These are phyloP conservation scores for Secale cereale DNA, from an alignment of 176 grass and related monocot genomes.

Conservation along the genomic window DNA sequence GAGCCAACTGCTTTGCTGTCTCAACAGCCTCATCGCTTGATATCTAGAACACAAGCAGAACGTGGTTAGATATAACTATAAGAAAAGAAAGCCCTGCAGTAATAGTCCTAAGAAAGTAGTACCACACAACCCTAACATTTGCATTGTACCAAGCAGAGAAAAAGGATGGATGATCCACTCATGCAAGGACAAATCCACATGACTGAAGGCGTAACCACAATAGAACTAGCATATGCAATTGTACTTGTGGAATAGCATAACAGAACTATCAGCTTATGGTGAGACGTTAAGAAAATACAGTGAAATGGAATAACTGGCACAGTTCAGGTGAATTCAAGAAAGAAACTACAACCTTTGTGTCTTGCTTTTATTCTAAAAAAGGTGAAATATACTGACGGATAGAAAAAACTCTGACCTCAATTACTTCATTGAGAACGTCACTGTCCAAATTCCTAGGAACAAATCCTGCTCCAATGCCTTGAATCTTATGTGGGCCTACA, in stretches of 20 bases:
- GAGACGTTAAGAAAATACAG: background rate
- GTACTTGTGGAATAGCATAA: background rate
- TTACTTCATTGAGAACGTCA: slow-evolving; percentile 75
- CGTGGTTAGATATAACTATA: background rate
- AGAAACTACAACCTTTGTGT: background rate
- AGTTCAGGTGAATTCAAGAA: background rate
- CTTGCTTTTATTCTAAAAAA: background rate
- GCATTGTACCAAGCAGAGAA: background rate
- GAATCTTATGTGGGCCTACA: slow-evolving; percentile 96
- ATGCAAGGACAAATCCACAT: background rate
- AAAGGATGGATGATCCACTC: background rate
- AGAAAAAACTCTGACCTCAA: slow-evolving; percentile 52
- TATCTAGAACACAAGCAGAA: slow-evolving; percentile 46
- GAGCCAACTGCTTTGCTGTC: slow-evolving; percentile 90
- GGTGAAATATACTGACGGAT: background rate
- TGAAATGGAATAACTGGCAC: background rate
- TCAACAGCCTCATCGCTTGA: slow-evolving; percentile 93
- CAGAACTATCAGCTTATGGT: background rate
- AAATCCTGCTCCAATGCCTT: slow-evolving; percentile 93
- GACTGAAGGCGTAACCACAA: background rate
- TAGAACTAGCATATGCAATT: background rate
- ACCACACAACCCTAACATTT: background rate
- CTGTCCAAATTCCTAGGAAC: slow-evolving; percentile 85
- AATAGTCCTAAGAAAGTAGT: background rate
- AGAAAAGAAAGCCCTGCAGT: background rate